These are phyloP conservation scores for Quercus phellos DNA, from an alignment of 331 rosid species.

Conservation along the genomic window DNA sequence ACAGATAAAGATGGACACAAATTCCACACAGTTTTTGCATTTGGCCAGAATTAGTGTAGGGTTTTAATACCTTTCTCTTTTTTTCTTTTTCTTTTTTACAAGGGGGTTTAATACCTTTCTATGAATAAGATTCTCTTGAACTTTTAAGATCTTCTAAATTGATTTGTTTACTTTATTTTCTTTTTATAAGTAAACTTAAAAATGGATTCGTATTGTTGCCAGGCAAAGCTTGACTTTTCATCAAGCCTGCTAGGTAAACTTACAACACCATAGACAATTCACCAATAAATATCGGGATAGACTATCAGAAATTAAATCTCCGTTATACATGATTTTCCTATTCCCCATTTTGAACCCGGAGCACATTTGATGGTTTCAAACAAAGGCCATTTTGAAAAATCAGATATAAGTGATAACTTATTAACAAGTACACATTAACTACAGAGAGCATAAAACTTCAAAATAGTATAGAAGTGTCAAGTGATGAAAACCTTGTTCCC, in stretches of 20 bases:
- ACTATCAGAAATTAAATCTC: background rate
- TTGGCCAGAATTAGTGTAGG: no score
- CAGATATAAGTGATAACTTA: background rate
- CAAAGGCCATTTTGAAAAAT: background rate
- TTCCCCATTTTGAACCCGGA: background rate
- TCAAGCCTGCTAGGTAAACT: background rate
- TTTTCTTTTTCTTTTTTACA: no score
- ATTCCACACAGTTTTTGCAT: no score
- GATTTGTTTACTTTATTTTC: no score
- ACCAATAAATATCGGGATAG: background rate
- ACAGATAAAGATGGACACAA: no score
- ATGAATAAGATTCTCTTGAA: no score
- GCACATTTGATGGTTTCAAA: background rate
- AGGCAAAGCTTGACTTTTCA: background rate
- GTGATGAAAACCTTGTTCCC: conserved; percentile 52
- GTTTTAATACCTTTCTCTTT: no score
- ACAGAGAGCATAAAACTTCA: background rate
- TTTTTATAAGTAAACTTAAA: background rate
- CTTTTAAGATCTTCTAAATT: no score
- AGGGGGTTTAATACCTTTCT: no score
- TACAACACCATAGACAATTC: background rate
- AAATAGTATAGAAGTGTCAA: background rate
- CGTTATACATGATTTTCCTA: background rate
- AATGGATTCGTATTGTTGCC: background rate
- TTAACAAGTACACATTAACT: background rate